Base-by-base conservation (phyloP, 192 early-diverging fungal genomes). In the Spinellus fusiger region DNA sequence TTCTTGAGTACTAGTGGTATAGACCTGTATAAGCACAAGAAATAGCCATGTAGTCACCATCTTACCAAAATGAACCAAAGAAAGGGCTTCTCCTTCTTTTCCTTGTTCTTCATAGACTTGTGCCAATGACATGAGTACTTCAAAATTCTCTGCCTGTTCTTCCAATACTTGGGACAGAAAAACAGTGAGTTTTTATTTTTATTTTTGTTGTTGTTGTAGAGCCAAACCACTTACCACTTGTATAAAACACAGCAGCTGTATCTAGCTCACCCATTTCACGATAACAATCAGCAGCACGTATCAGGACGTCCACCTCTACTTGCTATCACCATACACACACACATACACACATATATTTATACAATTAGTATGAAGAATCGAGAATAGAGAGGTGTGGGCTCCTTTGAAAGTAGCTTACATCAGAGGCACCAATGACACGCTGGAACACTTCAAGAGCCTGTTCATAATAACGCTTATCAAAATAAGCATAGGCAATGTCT, bases 401-500 rank as follows among this genome's bases (percentile, higher is more conserved):
- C 20, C n/a, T 16, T 40, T 28, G 5, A 1, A 9, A 51, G 54
- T 26, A 61, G 29, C 54, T 68, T 76, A 80, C 73, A n/a, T 73
- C 66, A 49, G 70, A 70, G 44, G 49, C 68, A 40, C 75, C 67
- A 18, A 81, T 59, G 34, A 84, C 73, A 1, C 62, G 62, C 53
- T 82, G 62, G 69, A 86, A 80, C 29, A 89, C 73, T 23, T 61
- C 68, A 26, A 91, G 67, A 4, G 89, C 92, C n/a, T 70, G 62
- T 13, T 78, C 73, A 68, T 80, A 86, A 71, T 84, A 76, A 25
- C 78, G 61, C 33, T 76, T 77, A 33, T 79, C 79, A 53, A 88
- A 77, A 57, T 87, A 93, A 6, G 87, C 83, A 23, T 90, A 87
- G 4, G 79, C 86, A 13, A 92, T 80, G 53, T 92, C 87, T 48